These are phyloP conservation scores for Exophiala dermatitidis DNA, from an alignment of 2,329 filamentous ascomycete genomes.

Conservation along the genomic window DNA sequence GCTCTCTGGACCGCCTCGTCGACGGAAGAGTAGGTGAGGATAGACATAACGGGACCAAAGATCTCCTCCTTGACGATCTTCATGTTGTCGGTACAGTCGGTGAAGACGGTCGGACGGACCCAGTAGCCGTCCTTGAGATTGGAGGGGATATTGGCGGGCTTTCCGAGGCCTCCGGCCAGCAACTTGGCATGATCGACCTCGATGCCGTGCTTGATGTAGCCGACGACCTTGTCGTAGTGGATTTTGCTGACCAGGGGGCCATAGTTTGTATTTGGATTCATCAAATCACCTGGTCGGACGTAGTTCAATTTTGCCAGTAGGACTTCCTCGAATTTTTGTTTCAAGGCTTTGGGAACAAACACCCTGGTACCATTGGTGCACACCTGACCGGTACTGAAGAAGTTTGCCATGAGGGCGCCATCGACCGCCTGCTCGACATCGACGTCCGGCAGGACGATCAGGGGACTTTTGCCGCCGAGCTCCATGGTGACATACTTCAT, in stretches of 20 bases:
- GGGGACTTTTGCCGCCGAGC: constrained; percentile 76
- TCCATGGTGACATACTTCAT: constrained; percentile 95
- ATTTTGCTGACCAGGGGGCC: constrained; percentile 69
- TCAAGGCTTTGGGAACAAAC: constrained; percentile 63
- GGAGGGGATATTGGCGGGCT: constrained; percentile 47
- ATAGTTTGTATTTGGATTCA: constrained; percentile 68
- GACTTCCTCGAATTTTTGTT: constrained; percentile 59
- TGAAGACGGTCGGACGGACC: constrained; percentile 78
- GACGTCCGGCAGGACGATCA: constrained; percentile 73
- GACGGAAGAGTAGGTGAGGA: constrained; percentile 64
- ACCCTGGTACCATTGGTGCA: constrained; percentile 90
- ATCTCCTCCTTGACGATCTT: constrained; percentile 74
- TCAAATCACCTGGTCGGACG: constrained; percentile 65
- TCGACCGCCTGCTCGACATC: constrained; percentile 74
- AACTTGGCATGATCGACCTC: constrained; percentile 66
- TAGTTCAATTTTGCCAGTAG: constrained; percentile 63
- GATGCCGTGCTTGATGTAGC: constrained; percentile 69
- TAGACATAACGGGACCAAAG: constrained; percentile 79
- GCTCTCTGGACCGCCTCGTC: constrained; percentile 65
- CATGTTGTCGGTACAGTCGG: constrained; percentile 78
- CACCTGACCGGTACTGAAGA: constrained; percentile 84
- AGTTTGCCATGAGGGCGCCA: constrained; percentile 88
- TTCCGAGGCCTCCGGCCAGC: constrained; percentile 62
- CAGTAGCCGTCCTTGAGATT: constrained; percentile 63
- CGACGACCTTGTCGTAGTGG: constrained; percentile 70